Evolutionary conservation across 2,329 filamentous ascomycete genomes (phyloP), one percentile per base, ranked within the genome.

Genomic region (Lachnellula suecica): DNA sequence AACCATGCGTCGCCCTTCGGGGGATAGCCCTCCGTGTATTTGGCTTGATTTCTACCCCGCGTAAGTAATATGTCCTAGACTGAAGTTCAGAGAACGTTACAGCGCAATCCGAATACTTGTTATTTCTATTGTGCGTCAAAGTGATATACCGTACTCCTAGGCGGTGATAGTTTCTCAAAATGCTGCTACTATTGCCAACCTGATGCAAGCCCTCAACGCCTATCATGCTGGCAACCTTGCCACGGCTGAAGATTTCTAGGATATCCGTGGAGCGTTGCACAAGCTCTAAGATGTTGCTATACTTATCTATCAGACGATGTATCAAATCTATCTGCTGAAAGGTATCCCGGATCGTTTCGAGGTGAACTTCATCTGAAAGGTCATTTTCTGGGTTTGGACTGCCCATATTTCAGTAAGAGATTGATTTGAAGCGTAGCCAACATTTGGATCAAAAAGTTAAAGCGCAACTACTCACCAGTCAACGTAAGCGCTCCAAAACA

Each of bases 91-190:
- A n/a, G n/a, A n/a, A n/a, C n/a, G 63, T 13, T 50, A 50, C 7
- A 22, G 38, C 37, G 19, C 17, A 17, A 24, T 52, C 44, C 31
- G 49, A 49, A 24, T 45, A 44, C 42, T 59, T 42, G 62, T 87
- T 88, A 68, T 88, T 81, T 65, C 85, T 88, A 60, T 84, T 85
- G 71, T 85, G 85, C 9, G 82, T 87, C n/a, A 88, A 68, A 0
- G 84, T 88, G 11, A 81, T 78, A 57, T 88, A 88, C 31, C 83
- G 75, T 1, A 86, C 84, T 1, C 84, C 85, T 2, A 87, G 74
- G 2, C 73, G 67, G 63, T 85, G 75, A 64, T 84, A 85, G 37
- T 81, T 71, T 2, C 84, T 77, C 2, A 88, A 69, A 0, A 74
- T 80, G 7, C 75, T 71, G 24, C 81, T 67, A 1, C 81, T 83